Percentiles rank a stretch among this genome's conserved stretches.
Evolutionary conservation across 768 basidiomycete species (phyloP).

Genomic region (Thelephora ganbajun): DNA sequence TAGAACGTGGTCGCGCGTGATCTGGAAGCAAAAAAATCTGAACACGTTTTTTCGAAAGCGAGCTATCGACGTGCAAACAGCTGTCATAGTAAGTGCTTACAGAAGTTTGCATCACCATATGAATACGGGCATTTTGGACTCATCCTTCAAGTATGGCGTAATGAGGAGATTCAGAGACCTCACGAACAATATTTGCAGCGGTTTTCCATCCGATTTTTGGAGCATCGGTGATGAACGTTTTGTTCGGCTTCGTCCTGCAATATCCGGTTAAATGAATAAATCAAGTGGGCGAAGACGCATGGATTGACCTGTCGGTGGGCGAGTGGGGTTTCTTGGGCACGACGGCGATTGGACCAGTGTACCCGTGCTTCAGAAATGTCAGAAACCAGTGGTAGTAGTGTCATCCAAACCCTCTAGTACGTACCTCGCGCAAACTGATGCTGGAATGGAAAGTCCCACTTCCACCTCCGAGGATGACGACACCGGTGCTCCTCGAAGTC

Average conservation of each 20-base stretch:
- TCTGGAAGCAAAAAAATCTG: too few species aligned
- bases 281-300: neutral
- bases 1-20: too few species aligned
- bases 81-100: too few species aligned
- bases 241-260: constrained; percentile 74
- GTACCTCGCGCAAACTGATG: constrained; percentile 71
- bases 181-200: constrained; percentile 41
- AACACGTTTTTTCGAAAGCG: too few species aligned
- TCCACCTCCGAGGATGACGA: constrained; percentile 81
- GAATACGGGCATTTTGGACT: too few species aligned
- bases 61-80: too few species aligned
- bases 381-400: neutral
- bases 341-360: constrained; percentile 61
- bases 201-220: constrained; percentile 66
- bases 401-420: constrained; percentile 5
- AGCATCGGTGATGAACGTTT: constrained; percentile 65
- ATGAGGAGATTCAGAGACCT: constrained; percentile 2
- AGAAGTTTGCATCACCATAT: too few species aligned
- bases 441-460: constrained; percentile 63
- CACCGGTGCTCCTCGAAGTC: constrained; percentile 41
- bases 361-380: constrained; percentile 44
- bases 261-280: constrained; percentile 1
- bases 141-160: neutral
- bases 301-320: constrained; percentile 66
- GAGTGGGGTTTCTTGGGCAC: constrained; percentile 66